Base-by-base conservation (phyloP, 2,329 filamentous ascomycete genomes). In the Diaporthe sp. region DNA sequence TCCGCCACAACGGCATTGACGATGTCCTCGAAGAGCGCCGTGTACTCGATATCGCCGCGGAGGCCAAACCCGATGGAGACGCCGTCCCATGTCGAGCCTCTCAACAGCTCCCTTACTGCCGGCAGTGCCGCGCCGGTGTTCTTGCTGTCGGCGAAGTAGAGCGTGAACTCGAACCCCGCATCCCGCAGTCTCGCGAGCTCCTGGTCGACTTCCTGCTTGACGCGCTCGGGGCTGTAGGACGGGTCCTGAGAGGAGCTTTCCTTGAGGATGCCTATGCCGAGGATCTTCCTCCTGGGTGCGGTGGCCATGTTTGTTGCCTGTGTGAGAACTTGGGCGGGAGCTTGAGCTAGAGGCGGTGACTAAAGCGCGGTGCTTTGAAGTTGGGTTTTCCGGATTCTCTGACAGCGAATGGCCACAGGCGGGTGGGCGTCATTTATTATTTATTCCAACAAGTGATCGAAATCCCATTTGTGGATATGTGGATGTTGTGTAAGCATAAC, bases 261-360 rank as follows among this genome's bases (percentile, higher is more conserved):
- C 47, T 72, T 72, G 42, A 72, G 55, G 42, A 72, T 72, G 34
- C 71, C 71, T 20, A 72, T 72, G n/a, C 71, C 71, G 42, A 72
- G 71, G 31, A 72, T 72, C 61, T 51, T 67, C 17, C 39, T 44
- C 22, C 31, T 72, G 39, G 39, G n/a, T 44, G 39, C 7, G 25
- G 39, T n/a, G 39, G 22, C 13, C 53, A 72, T 72, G 15, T n/a
- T 67, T 7, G 4, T 7, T 37, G 17, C 31, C 17, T 17, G 25
- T 2, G n/a, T 25, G 10, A 42, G 3, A 17, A 1, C 37, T 10
- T n/a, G n/a, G 17, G 9, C 8, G 17, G 9, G 13, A 25, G 0
- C 20, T 7, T n/a, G 9, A 49, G 6, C 28, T 8, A 10, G 12
- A 42, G 13, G 2, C 2, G 5, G 25, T n/a, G 28, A 13, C 17